These are phyloP conservation scores for Penicillium desertorum DNA, from an alignment of 495 filamentous ascomycete species.

Conservation along the genomic window DNA sequence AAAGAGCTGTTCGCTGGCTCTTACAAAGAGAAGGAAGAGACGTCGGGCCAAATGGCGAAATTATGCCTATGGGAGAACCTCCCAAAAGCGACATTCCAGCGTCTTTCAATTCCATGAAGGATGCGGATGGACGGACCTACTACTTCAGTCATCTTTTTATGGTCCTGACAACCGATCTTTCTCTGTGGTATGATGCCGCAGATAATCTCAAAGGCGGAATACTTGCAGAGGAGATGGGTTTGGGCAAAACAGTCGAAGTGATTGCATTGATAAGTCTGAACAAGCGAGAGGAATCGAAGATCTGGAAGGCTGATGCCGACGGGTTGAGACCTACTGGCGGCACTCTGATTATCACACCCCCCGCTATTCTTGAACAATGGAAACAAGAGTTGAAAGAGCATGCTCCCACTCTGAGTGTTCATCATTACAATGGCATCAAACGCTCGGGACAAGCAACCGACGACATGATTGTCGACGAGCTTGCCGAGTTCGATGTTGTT, in stretches of 20 bases:
- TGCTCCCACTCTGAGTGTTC: constrained; percentile 58
- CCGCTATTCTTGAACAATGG: constrained; percentile 84
- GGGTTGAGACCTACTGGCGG: constrained; percentile 47
- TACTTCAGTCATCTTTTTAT: constrained; percentile 67
- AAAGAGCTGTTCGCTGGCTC: constrained; percentile 69
- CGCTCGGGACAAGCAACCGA: constrained; percentile 39
- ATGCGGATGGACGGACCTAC: constrained; percentile 51
- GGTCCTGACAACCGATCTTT: constrained; percentile 54
- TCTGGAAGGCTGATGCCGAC: constrained; percentile 26
- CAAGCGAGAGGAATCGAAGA: constrained; percentile 29
- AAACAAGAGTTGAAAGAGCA: constrained; percentile 72
- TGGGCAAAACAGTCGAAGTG: constrained; percentile 92
- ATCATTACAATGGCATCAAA: constrained; percentile 52
- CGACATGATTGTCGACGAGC: constrained; percentile 47
- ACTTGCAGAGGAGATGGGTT: constrained; percentile 93
- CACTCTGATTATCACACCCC: constrained; percentile 86
- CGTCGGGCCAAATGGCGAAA: constrained; percentile 33
- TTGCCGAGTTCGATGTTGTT: constrained; percentile 69
- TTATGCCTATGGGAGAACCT: constrained; percentile 19
- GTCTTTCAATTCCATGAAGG: constrained; percentile 39
- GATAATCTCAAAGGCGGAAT: constrained; percentile 56
- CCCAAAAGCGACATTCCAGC: constrained; percentile 28
- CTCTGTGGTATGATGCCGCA: constrained; percentile 41
- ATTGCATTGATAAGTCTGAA: constrained; percentile 74
- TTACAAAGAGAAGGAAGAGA: constrained; percentile 57